Evolutionary conservation across 306 rosid species (phyloP).

Genomic region (Nissolia schottii): DNA sequence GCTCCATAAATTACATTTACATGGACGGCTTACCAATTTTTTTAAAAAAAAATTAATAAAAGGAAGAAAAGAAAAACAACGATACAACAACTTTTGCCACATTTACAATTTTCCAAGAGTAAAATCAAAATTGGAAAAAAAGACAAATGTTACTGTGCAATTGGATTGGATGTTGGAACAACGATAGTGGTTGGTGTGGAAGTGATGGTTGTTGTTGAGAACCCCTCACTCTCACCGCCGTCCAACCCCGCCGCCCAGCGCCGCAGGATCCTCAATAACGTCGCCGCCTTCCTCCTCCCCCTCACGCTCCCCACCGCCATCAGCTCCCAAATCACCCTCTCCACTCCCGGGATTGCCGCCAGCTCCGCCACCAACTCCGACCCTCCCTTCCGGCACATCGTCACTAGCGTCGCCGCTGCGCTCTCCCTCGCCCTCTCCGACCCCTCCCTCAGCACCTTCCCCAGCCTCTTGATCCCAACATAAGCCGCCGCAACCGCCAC

Average conservation of each 20-base stretch:
- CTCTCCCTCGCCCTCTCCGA: slow-evolving; percentile 80
- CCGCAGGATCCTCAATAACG: slow-evolving; percentile 68
- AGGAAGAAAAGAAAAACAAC: neutral
- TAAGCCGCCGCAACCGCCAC: slow-evolving; percentile 63
- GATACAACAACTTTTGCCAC: neutral
- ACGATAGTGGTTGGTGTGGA: slow-evolving; percentile 27
- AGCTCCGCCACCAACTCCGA: slow-evolving; percentile 72
- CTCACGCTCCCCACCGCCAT: slow-evolving; percentile 76
- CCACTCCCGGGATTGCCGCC: slow-evolving; percentile 61
- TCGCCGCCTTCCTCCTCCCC: slow-evolving; percentile 76
- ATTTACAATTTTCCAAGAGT: slow-evolving; percentile 26
- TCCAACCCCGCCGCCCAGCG: slow-evolving; percentile 89
- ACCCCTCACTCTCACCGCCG: slow-evolving; percentile 24
- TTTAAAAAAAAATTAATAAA: no score
- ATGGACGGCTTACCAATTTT: neutral
- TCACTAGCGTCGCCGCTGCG: slow-evolving; percentile 80
- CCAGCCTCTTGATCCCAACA: slow-evolving; percentile 46
- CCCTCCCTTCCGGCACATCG: slow-evolving; percentile 77
- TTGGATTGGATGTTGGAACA: slow-evolving; percentile 11
- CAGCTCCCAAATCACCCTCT: slow-evolving; percentile 79
- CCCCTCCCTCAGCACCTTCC: slow-evolving; percentile 55
- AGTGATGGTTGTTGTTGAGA: slow-evolving; percentile 10
- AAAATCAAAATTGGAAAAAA: neutral
- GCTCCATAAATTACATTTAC: slow-evolving; percentile 23
- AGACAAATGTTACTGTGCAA: neutral